Evolutionary conservation across 1,284 basidiomycete genomes (phyloP), one percentile per base, ranked within the genome.

Genomic region (Apiotrichum akiyoshidainum): DNA sequence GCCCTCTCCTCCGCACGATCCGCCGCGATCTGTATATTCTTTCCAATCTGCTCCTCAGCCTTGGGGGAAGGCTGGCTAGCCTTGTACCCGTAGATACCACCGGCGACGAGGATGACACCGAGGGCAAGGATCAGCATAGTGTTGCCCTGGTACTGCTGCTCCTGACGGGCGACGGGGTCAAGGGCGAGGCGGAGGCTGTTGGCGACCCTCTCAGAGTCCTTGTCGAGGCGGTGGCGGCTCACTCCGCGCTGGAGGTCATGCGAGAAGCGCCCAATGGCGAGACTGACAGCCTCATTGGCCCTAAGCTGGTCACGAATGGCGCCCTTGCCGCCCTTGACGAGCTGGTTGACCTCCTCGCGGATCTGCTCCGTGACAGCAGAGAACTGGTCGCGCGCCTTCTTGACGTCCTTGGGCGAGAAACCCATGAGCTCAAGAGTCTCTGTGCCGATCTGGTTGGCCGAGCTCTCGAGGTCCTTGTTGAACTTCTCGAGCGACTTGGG

Each of bases 371-470:
- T 7, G n/a, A 17, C 34, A 2, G 31, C 33, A 8, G 46, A n/a
- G 31, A 48, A 48, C n/a, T 48, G 46, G 46, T 48, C 46, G n/a
- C 46, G 46, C 8, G 46, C 46, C 33, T 31, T 35, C 34, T 33
- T 14, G 33, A 48, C 35, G 11, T 48, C 46, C 33, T 35, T 35
- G 10, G 31, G n/a, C n/a, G 46, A 48, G 19, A 35, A 48, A 33
- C 46, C 46, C 26, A 48, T 48, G 33, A 48, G 46, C 26, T 33
- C 14, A 7, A 37, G n/a, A 9, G 46, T 34, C 46, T 48, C 17
- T n/a, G 17, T 19, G 2, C 16, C 17, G n/a, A 48, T n/a, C 17
- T 7, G 19, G 34, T 48, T n/a, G n/a, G 46, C 46, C 2, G 46
- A 5, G 14, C 21, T 12, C n/a, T 16, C 35, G 14, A 48, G 46